Base-by-base conservation (phyloP, 257 asterid species). In the Forsythia viridissima region DNA sequence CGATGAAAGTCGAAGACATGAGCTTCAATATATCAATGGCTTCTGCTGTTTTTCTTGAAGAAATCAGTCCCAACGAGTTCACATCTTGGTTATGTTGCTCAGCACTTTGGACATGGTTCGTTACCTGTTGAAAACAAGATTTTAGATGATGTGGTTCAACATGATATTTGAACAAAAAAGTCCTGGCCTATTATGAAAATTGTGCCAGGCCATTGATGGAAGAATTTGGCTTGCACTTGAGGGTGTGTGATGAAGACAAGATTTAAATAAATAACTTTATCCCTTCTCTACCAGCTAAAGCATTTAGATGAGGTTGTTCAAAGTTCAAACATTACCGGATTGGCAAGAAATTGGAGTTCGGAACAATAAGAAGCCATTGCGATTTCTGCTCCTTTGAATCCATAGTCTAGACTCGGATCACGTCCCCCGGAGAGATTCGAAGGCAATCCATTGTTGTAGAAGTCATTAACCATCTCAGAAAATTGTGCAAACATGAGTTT, bases 31-130 rank as follows among this genome's bases (percentile, higher is more conserved):
- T 70, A 20, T 77, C 81, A 12, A 77, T 6, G 3, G 72, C 81
- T 18, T 77, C 80, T 0, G 63, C 76, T 12, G 80, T 69, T 76
- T 80, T 70, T 44, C 80, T 55, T 11, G 84, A 80, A 13, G 84
- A 80, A 55, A 80, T 80, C 7, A 80, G 36, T 9, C 84, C 84
- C 38, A 80, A 59, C 0, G 84, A 80, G 76, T 80, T 80, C 57
- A 80, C 84, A 70, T 75, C 84, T 61, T 80, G 84, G 30, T 80
- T 80, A 34, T 80, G 80, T 30, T 80, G 84, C 77, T 80, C 84
- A 4, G 84, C 84, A 16, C 80, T 80, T 46, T 80, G 80, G 16
- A 80, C 80, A 21, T 80, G 84, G 51, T 70, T 80, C 4, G 84
- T 80, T 34, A 48, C 59, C 20, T 48, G 59, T 13, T 48, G 59